Percentiles rank a stretch among this genome's conserved stretches.
These are phyloP conservation scores for Pestalotiopsis sp. DNA, from an alignment of 2,329 filamentous ascomycete genomes.

Conservation along the genomic window DNA sequence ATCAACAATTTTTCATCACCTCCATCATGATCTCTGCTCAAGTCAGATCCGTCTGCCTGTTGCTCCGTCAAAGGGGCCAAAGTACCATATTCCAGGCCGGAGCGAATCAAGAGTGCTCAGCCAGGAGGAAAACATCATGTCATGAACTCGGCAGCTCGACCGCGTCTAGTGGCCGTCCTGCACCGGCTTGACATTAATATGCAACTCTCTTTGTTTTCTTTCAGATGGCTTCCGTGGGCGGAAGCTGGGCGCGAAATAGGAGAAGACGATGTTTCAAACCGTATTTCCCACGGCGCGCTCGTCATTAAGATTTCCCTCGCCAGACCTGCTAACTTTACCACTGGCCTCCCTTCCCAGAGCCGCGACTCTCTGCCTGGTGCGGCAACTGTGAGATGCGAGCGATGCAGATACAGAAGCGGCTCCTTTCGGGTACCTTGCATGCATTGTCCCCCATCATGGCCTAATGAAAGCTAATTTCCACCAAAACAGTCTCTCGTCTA, in stretches of 20 bases:
- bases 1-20: not conserved
- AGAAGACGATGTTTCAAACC: not conserved
- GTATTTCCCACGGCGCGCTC: not conserved
- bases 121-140: not conserved
- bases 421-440: not conserved
- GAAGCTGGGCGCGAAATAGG: not conserved
- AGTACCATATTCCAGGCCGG: not conserved
- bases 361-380: not conserved
- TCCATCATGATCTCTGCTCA: not conserved
- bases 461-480: not conserved
- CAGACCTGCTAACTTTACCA: slow-evolving; percentile 1
- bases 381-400: not conserved
- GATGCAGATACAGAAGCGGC: not conserved
- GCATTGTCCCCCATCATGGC: not conserved
- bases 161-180: not conserved
- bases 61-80: not conserved
- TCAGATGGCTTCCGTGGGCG: not conserved
- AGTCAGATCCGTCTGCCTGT: no score
- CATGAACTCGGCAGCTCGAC: not conserved
- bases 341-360: not conserved
- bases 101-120: not conserved
- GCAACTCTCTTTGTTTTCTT: not conserved
- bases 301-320: not conserved
- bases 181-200: not conserved
- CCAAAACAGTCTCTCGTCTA: not conserved